Base-by-base conservation (phyloP, 176 grass and related monocot species). In the Triticum timopheevii region DNA sequence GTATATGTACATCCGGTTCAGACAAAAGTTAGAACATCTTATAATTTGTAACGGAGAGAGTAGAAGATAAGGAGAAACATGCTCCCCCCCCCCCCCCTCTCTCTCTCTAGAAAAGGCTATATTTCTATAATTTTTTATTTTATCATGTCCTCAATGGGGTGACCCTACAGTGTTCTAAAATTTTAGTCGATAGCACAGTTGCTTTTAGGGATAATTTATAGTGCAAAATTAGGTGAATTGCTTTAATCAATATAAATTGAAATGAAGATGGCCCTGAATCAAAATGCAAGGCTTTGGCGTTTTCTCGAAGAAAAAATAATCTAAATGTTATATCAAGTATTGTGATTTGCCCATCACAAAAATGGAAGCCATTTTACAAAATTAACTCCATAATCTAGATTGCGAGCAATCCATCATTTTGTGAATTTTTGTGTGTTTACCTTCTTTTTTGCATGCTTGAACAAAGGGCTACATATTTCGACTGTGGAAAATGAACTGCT, bases 401-500 rank as follows among this genome's bases (percentile, higher is more conserved):
- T 47, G 17, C 19, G 0, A 67, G 10, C 25, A 66, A 45, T 49
- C 42, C 66, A 81, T 81, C 10, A 50, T 81, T 67, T 80, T 80
- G n/a, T 79, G 3, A 65, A 23, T 13, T 69, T 2, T 66, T 77
- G 2, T 23, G 13, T 77, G 16, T 79, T 5, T 28, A 61, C 78
- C 39, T 33, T 78, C 28, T 86, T 86, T 65, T 58, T 24, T 66
- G 54, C 3, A 19, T 73, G 35, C 19, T 80, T 85, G 45, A 81
- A 22, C 75, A 80, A 80, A 80, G 65, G 11, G 38, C 59, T 90
- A 42, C 17, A 31, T 80, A 24, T 67, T 85, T 74, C 13, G 20
- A 76, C 85, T 11, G 5, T 80, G 59, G 65, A 65, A 80, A 65
- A 80, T 68, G 49, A 80, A 5, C 4, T 59, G 16, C 44, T 68